Evolutionary conservation across 2,329 filamentous ascomycete genomes (phyloP).

Genomic region (Periconia sp.): DNA sequence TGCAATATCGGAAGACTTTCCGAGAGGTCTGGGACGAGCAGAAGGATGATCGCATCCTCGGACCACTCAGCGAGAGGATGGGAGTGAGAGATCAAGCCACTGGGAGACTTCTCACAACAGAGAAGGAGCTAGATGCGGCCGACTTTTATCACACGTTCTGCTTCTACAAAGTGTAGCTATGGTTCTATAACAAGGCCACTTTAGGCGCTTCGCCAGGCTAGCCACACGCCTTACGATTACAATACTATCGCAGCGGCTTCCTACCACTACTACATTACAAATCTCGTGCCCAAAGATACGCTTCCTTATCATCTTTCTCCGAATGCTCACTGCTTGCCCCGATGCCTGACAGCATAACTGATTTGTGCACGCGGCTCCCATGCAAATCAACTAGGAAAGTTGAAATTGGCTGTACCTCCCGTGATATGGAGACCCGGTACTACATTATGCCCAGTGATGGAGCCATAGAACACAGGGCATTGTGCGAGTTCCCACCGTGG

Average conservation of each 20-base stretch:
- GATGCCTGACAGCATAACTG: too few relatives aligned
- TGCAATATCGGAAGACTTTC: constrained; percentile 93
- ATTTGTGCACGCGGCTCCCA: too few relatives aligned
- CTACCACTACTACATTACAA: too few relatives aligned
- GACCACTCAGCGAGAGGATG: constrained; percentile 93
- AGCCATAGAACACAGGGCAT: constrained; percentile 2
- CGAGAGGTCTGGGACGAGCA: constrained; percentile 90
- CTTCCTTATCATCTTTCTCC: background rate
- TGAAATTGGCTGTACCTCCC: constrained; percentile 1
- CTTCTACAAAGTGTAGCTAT: constrained; percentile 86
- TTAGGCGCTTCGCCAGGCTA: background rate
- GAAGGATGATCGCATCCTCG: constrained; percentile 81
- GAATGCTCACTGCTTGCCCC: too few relatives aligned
- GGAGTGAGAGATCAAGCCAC: constrained; percentile 77
- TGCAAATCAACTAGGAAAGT: constrained; percentile 3
- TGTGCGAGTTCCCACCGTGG: background rate
- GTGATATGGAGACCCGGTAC: background rate
- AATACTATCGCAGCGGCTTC: background rate
- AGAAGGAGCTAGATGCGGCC: constrained; percentile 86
- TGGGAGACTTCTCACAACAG: constrained; percentile 71
- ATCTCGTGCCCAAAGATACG: too few relatives aligned
- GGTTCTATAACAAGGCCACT: background rate
- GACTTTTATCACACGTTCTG: constrained; percentile 92
- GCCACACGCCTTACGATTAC: constrained; percentile 1
- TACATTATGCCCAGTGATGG: constrained; percentile 1